phyloP scores from a whole-genome alignment of 2,329 filamentous ascomycete genomes.

The Alternaria sp. region DNA sequence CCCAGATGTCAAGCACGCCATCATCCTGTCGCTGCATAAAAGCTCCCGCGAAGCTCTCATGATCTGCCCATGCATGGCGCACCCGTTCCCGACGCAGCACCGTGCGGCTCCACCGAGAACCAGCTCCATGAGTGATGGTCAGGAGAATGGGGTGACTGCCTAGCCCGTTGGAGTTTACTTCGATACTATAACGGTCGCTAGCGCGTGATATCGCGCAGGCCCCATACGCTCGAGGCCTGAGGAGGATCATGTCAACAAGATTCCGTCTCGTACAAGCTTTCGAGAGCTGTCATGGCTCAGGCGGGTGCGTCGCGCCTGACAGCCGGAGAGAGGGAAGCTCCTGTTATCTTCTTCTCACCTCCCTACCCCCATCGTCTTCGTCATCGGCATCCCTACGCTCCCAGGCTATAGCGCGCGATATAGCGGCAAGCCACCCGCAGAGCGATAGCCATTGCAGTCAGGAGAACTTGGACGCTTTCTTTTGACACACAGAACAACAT shows the following conservation, averaged over 20 bases:
- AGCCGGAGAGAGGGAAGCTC: background rate
- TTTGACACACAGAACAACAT: background rate
- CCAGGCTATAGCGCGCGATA: slow-evolving; percentile 5
- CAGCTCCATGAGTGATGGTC: slow-evolving; percentile 3
- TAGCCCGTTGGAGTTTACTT: slow-evolving; percentile 13
- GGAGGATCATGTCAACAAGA: slow-evolving; percentile 4
- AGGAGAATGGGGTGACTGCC: background rate
- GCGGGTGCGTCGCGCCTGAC: background rate
- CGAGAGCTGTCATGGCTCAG: background rate
- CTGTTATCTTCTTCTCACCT: slow-evolving; percentile 5
- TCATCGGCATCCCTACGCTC: background rate
- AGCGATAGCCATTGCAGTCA: background rate
- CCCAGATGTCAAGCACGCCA: background rate
- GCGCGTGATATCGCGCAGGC: slow-evolving; percentile 26
- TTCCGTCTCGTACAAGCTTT: slow-evolving; percentile 10
- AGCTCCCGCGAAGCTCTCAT: background rate
- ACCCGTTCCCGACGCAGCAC: slow-evolving; percentile 18
- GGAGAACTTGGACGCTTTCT: background rate
- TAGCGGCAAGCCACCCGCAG: slow-evolving; percentile 13
- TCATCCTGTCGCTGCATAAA: slow-evolving; percentile 1
- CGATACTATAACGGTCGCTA: slow-evolving; percentile 19
- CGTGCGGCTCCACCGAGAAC: slow-evolving; percentile 13
- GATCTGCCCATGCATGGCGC: slow-evolving; percentile 7
- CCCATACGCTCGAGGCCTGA: slow-evolving; percentile 22
- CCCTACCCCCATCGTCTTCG: background rate